Evolutionary conservation across 1,284 basidiomycete genomes (phyloP), one percentile per base, ranked within the genome.

Genomic region (Stereum hirsutum): DNA sequence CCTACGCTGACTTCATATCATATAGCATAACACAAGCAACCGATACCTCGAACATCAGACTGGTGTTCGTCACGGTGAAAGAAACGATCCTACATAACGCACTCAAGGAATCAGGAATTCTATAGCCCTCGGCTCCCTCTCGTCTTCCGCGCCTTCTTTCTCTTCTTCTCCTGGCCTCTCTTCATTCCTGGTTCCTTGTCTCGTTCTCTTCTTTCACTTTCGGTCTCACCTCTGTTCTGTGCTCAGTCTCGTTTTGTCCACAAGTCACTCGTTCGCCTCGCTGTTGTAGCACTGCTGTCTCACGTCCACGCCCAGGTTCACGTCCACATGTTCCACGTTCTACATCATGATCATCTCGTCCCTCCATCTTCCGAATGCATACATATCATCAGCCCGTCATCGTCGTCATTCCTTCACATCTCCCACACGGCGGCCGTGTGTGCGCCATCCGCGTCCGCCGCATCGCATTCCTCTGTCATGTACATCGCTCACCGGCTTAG

Each of bases 11-110:
- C 39, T 14, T 20, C 28, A 21, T 23, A 40, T 42, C 36, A 24
- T 42, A 25, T 19, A 88, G 85, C 65, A 60, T 89, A 45, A 89
- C 85, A 11, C 84, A 87, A 59, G 85, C 84, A 31, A 89, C 85
- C 35, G 86, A 89, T 58, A 88, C 83, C 20, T 73, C 73, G 5
- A 88, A 88, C 57, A 81, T 98, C 49, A 76, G 89, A 51, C 75
- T 97, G 0, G 93, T 98, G 7, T 97, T 98, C 54, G 92, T 92
- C 0, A 93, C 94, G 0, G 92, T 97, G 49, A 97, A 97, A 67
- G 95, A 98, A 69, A 95, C 92, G n/a, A 94, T 96, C 49, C 60
- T 95, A 47, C 89, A 92, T 64, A 91, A 91, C 56, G 86, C 88
- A 1, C 66, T 90, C 15, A 84, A 87, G 57, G 88, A 90, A 54